phyloP scores from a whole-genome alignment of 495 filamentous ascomycete species.

The Astrothelium subdiscretum region DNA sequence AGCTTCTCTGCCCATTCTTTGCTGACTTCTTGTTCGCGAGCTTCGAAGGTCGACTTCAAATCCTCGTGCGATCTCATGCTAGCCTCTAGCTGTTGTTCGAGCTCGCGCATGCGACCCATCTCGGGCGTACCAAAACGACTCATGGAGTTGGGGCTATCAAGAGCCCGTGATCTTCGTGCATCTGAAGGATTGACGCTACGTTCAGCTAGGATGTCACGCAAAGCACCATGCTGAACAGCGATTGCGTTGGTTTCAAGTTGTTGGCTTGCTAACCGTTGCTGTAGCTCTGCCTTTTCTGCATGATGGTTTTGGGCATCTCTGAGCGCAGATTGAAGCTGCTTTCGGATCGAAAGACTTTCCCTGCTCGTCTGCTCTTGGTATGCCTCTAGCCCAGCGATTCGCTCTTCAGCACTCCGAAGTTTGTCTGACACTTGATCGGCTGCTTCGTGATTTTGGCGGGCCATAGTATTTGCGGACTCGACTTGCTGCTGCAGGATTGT shows the following conservation, averaged over 20 bases:
- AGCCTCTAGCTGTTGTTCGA: constrained; percentile 79
- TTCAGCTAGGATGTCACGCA: constrained; percentile 86
- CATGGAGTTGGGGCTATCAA: constrained; percentile 50
- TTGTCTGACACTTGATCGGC: constrained; percentile 84
- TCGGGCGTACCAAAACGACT: constrained; percentile 64
- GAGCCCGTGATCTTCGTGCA: constrained; percentile 41
- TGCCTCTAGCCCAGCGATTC: constrained; percentile 89
- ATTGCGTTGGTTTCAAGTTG: constrained; percentile 84
- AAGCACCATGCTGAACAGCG: constrained; percentile 75
- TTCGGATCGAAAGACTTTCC: constrained; percentile 76
- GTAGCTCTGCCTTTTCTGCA: constrained; percentile 64
- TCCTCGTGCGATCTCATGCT: constrained; percentile 74
- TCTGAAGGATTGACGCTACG: constrained; percentile 58
- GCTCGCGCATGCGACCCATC: constrained; percentile 64
- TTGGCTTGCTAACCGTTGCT: constrained; percentile 64
- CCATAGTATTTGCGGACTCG: constrained; percentile 61
- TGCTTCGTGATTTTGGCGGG: constrained; percentile 75
- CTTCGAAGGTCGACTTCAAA: constrained; percentile 60
- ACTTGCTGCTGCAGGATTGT: constrained; percentile 67
- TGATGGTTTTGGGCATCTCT: constrained; percentile 68
- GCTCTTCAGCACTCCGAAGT: constrained; percentile 81
- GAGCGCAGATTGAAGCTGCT: constrained; percentile 73
- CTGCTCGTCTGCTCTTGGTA: constrained; percentile 95
- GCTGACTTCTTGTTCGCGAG: constrained; percentile 72
- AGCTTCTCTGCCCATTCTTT: constrained; percentile 82